Evolutionary conservation across 2,329 filamentous ascomycete species (phyloP).

Genomic region (Fusarium pseudocircinatum): DNA sequence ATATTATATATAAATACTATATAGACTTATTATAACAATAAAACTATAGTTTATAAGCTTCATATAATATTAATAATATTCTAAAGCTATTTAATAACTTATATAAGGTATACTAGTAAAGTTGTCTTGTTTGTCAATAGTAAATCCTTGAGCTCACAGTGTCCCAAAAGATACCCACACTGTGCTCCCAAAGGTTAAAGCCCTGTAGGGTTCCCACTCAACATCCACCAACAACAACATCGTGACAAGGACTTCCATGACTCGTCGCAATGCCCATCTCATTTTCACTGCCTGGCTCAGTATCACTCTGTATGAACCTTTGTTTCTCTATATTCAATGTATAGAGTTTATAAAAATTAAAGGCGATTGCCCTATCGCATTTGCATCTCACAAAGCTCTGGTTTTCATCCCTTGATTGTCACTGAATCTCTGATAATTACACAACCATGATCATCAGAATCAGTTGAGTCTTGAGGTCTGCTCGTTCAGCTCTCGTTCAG

Average conservation of each 20-base stretch:
- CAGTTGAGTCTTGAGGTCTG: neutral
- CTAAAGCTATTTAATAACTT: rapidly evolving
- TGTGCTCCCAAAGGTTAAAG: too few relatives aligned
- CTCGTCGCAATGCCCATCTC: neutral
- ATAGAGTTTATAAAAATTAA: rapidly evolving
- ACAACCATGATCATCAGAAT: neutral
- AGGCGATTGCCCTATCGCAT: neutral
- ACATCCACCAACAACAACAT: neutral
- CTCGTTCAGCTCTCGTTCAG: neutral
- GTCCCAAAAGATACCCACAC: rapidly evolving
- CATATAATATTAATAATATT: too few relatives aligned
- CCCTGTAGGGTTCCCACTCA: too few relatives aligned
- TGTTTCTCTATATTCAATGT: rapidly evolving
- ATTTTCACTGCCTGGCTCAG: neutral
- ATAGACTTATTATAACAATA: too few relatives aligned
- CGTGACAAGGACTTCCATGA: neutral
- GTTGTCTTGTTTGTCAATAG: too few relatives aligned
- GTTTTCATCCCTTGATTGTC: neutral
- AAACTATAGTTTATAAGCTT: too few relatives aligned
- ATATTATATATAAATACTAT: too few relatives aligned
- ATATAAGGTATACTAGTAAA: too few relatives aligned
- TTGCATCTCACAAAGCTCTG: rapidly evolving
- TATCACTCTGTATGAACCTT: neutral
- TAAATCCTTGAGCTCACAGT: neutral
- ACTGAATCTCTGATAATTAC: neutral